Evolutionary conservation across 768 basidiomycete genomes (phyloP), one percentile per base, ranked within the genome.

Genomic region (Crepidotus variabilis): DNA sequence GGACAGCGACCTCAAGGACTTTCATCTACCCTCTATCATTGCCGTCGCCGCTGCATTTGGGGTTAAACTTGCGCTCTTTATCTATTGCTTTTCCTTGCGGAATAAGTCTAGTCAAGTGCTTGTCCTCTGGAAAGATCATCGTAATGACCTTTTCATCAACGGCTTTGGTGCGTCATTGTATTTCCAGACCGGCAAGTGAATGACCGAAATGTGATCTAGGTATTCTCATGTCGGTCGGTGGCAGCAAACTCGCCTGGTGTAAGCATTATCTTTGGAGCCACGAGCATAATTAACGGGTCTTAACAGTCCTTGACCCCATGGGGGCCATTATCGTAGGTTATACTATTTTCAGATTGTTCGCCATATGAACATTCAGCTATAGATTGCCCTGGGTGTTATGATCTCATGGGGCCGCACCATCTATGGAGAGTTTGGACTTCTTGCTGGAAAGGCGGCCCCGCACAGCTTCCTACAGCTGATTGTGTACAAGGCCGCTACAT

Each of bases 111-210:
- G 91, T 63, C 97, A 99, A 71, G 96, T 99, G 2, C 83, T 84
- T 47, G 84, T 97, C n/a, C 80, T 97, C 24, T 98, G 93, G 94
- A 92, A 97, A 70, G 96, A 98, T 67, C 95, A 98, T 61, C 79
- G 95, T 61, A 98, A 94, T 64, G 96, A 96, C 65, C 67, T 94
- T n/a, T 90, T 84, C 67, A 85, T 93, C 67, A 94, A 94, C 64
- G 75, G 80, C 22, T 88, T 90, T 58, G 87, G 88, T 87, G 58
- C 33, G 78, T 54, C 2, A 24, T n/a, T 39, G 16, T 24, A n/a
- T 14, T 47, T 47, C 21, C 36, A n/a, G 43, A 6, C 45, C 58
- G 14, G 6, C 21, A 21, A 9, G 20, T 24, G 24, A 13, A 35
- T 14, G 24, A 50, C n/a, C 47, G 52, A 54, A 21, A 57, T 47